A percentile compares a stretch with the other conserved stretches of the same genome.
Conservation (phyloP, 345 rosid genomes). For the Heritiera littoralis region DNA sequence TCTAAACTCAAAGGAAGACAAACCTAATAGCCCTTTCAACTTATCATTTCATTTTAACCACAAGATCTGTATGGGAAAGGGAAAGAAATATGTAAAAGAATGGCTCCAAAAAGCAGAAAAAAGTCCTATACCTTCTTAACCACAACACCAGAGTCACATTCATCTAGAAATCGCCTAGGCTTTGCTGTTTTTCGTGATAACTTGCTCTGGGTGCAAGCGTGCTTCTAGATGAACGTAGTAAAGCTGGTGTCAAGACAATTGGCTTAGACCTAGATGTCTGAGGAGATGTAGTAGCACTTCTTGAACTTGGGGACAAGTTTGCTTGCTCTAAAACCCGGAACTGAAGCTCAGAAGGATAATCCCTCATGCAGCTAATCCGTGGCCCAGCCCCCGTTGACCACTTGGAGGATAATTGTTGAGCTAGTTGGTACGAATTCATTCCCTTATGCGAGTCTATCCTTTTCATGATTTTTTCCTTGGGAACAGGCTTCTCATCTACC, state of each 20-base stretch:
- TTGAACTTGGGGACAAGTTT: slow-evolving; percentile 67
- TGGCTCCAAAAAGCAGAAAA: slow-evolving; percentile 7
- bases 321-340: slow-evolving; percentile 67
- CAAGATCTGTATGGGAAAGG: not conserved
- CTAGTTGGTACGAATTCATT: slow-evolving; percentile 74
- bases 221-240: slow-evolving; percentile 26
- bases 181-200: slow-evolving; percentile 17
- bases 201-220: slow-evolving; percentile 25
- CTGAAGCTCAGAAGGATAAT: slow-evolving; percentile 85
- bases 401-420: slow-evolving; percentile 61
- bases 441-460: slow-evolving; percentile 81
- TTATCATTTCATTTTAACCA: slow-evolving; percentile 1
- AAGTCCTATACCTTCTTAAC: slow-evolving; percentile 19
- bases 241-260: slow-evolving; percentile 12
- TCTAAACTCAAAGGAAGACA: not conserved
- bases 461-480: slow-evolving; percentile 69
- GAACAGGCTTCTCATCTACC: slow-evolving; percentile 52
- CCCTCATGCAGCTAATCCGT: slow-evolving; percentile 93
- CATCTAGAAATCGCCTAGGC: slow-evolving; percentile 17
- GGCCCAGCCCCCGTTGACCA: slow-evolving; percentile 98
- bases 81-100: not conserved
- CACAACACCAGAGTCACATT: not conserved
- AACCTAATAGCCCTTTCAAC: not conserved
- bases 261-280: slow-evolving; percentile 25
- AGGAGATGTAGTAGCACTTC: slow-evolving; percentile 23